Base-by-base conservation (phyloP, 1,139 yeast genomes). In the Debaryomyces fabryi region DNA sequence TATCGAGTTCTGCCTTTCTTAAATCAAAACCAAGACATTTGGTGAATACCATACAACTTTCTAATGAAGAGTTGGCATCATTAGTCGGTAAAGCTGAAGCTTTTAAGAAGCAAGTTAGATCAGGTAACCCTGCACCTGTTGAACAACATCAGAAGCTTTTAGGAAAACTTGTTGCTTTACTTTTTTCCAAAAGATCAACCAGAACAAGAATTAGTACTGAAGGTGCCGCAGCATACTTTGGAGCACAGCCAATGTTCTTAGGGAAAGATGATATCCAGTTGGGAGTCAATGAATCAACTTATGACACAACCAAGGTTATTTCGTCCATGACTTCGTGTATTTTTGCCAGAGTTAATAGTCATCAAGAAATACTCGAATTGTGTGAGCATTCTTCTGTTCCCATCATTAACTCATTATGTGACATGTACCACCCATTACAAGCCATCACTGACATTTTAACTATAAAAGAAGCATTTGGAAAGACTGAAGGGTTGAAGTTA, bases 251-350 rank as follows among this genome's bases (percentile, higher is more conserved):
- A 12, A 88, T 93, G 96, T 93, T 93, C 62, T 77, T 93, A 56
- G 98, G 99, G 46, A 89, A 87, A 60, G 97, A 92, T 58, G 99
- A 93, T 62, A 93, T 93, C 62, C 99, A 93, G 70, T 76, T 93
- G 50, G 99, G 99, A 57, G 93, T 90, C 40, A 93, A 93, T 64
- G 99, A 93, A 73, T 81, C 95, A 0, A 71, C 89, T 52, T 86
- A 88, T 59, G 99, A 93, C 67, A 86, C 97, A 1, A 80, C 97
- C 21, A 83, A 81, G 57, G 97, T 93, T 36, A 82, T 93, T 8
- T 88, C 96, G 15, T 91, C 97, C 2, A 93, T 93, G 99, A 88
- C 96, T 1, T 85, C 96, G 13, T 87, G 96, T 58, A 84, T 93
- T 12, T 92, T 93, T 69, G 99, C 99, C n/a, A 83, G 99, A 62